Conservation (phyloP, 1,139 yeast genomes). For the Blastobotrys arbuscula region DNA sequence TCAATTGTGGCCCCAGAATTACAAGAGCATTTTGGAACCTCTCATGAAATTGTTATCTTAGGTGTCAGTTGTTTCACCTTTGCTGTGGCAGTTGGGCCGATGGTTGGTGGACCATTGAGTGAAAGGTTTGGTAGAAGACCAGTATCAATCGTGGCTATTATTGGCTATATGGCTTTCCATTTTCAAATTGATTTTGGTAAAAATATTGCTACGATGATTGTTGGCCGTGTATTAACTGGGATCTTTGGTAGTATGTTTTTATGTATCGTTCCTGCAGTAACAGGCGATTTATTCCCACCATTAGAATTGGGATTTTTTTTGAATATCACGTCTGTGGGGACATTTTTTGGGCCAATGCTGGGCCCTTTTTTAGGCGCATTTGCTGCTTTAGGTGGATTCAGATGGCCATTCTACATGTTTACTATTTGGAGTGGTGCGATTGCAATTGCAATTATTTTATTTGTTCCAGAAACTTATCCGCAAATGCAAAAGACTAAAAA, state of each 20-base stretch:
- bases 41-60: constrained; percentile 34
- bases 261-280: constrained; percentile 76
- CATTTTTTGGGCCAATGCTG: constrained; percentile 60
- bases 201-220: constrained; percentile 61
- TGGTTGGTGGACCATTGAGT: constrained; percentile 58
- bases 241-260: constrained; percentile 60
- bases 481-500: constrained; percentile 40
- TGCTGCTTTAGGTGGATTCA: constrained; percentile 31
- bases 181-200: constrained; percentile 59
- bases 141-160: constrained; percentile 36
- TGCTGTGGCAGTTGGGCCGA: constrained; percentile 58
- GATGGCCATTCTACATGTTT: constrained; percentile 53
- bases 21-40: constrained; percentile 25
- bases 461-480: constrained; percentile 61
- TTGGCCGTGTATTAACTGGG: constrained; percentile 57
- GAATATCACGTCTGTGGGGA: constrained; percentile 55
- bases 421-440: constrained; percentile 58
- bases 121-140: constrained; percentile 58
- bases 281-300: constrained; percentile 66
- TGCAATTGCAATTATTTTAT: constrained; percentile 38
- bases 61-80: constrained; percentile 56
- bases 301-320: constrained; percentile 61
- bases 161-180: constrained; percentile 49
- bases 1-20: constrained; percentile 45
- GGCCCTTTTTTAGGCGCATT: constrained; percentile 57